Percentiles rank a stretch among this genome's conserved stretches.
Conservation (phyloP, 148 eudicot species). For the Amaranthus hypochondriacus region DNA sequence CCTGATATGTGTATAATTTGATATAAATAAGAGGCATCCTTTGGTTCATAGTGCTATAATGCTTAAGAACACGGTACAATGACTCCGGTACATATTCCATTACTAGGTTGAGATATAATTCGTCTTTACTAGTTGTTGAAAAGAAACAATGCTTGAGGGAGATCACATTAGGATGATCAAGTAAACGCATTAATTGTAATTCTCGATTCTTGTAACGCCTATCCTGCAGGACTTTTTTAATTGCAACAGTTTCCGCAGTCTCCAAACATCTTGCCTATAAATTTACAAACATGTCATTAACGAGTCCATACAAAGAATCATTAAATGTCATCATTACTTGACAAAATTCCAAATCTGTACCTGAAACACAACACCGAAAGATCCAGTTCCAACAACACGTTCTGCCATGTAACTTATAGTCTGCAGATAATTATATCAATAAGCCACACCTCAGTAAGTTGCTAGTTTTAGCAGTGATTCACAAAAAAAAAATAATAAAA, state of each 20-base stretch:
- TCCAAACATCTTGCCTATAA: constrained; percentile 79
- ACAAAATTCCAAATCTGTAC: constrained; percentile 19
- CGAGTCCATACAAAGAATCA: constrained; percentile 1
- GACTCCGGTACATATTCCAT: constrained; percentile 88
- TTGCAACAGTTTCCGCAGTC: constrained; percentile 77
- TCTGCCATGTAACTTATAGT: constrained; percentile 88
- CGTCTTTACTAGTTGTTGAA: constrained; percentile 74
- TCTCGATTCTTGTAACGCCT: constrained; percentile 76
- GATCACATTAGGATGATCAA: constrained; percentile 71
- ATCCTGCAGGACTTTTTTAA: constrained; percentile 79
- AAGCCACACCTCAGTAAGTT: constrained; percentile 5
- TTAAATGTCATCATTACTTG: neutral
- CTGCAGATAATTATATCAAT: constrained; percentile 34
- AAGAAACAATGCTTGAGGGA: constrained; percentile 80
- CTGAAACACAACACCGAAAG: constrained; percentile 85
- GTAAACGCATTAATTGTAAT: constrained; percentile 68
- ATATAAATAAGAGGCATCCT: constrained; percentile 82
- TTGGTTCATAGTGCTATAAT: constrained; percentile 55
- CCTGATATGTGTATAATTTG: constrained; percentile 83
- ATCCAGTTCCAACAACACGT: constrained; percentile 85
- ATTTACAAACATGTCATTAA: neutral
- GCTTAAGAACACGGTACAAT: constrained; percentile 67
- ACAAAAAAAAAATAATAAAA: neutral
- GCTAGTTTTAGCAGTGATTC: too few relatives aligned
- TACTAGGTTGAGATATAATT: constrained; percentile 73